Evolutionary conservation across 176 grass and related monocot species (phyloP), one percentile per base, ranked within the genome.

Genomic region (Oryza rufipogon): DNA sequence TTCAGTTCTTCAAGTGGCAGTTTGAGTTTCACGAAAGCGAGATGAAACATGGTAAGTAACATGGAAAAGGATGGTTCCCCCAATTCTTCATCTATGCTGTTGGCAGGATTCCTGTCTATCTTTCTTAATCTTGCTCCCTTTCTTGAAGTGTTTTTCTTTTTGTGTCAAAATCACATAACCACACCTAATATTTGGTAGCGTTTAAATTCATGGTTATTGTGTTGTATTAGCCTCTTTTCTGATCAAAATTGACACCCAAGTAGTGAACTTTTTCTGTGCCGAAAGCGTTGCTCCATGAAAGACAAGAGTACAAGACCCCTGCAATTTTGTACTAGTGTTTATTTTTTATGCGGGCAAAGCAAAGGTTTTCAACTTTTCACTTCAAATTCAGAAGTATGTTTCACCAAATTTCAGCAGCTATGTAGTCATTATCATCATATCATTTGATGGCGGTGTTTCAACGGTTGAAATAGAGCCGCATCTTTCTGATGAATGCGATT

Each of bases 371-470:
- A 34, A 7, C 17, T 47, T 63, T 71, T 47, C 20, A 28, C 12
- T 47, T 78, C 34, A 45, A 44, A 8, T 83, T 44, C 14, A 84
- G 38, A 13, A 23, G 6, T 39, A 30, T 42, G 48, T 0, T 22
- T 78, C 30, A 77, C 65, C 45, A 70, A 78, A 63, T 28, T 58
- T 58, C 22, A 46, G 26, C 51, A 14, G 75, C 16, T 47, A 56
- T 11, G 22, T 70, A 5, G 66, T 32, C 49, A 48, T 22, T 85
- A 14, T 85, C 66, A 33, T 47, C 15, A 25, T 56, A 70, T 77
- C 65, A 85, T 71, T 63, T 47, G 49, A 79, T 64, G 7, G 25
- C 9, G 34, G 51, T 64, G 25, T 45, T 85, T 64, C 75, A 79
- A 86, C 67, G 67, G 75, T 79, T 79, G 39, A 64, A 79, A 64